Evolutionary conservation across 371 early-diverging fungal genomes (phyloP).

Genomic region (Furculomyces boomerangus): DNA sequence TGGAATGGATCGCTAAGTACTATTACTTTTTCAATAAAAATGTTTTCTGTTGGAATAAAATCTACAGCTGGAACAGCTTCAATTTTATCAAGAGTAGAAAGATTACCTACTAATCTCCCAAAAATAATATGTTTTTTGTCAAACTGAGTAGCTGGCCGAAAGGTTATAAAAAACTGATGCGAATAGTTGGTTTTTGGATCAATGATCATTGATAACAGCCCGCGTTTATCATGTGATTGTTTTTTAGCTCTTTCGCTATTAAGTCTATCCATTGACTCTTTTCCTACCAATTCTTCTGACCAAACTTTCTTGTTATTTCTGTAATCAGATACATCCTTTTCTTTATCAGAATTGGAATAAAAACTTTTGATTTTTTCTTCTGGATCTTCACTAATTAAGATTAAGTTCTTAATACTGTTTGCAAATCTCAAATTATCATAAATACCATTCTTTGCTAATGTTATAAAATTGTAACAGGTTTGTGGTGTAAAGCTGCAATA

Average conservation of each 20-base stretch:
- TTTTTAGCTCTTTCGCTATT: slow-evolving; percentile 60
- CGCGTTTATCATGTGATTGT: slow-evolving; percentile 62
- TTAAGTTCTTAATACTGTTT: slow-evolving; percentile 74
- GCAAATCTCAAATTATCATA: slow-evolving; percentile 81
- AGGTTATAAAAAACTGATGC: slow-evolving; percentile 32
- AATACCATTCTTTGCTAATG: slow-evolving; percentile 64
- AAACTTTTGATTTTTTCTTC: slow-evolving; percentile 81
- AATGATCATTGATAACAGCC: slow-evolving; percentile 94
- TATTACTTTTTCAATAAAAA: slow-evolving; percentile 46
- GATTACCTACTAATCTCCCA: slow-evolving; percentile 54
- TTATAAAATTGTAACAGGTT: slow-evolving; percentile 82
- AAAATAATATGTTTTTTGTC: slow-evolving; percentile 96
- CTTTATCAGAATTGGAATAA: no score
- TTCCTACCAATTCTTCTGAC: slow-evolving; percentile 73
- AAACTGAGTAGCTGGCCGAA: slow-evolving; percentile 70
- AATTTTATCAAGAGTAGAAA: slow-evolving; percentile 60
- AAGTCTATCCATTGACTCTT: slow-evolving; percentile 19
- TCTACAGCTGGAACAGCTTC: slow-evolving; percentile 54
- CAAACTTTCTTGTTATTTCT: no score
- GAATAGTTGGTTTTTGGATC: slow-evolving; percentile 85
- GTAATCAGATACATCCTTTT: no score
- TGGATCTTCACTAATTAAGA: slow-evolving; percentile 85
- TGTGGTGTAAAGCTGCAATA: slow-evolving; percentile 64
- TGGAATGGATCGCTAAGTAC: slow-evolving; percentile 76
- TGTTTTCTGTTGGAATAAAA: slow-evolving; percentile 41